Percentiles rank a stretch among this genome's conserved stretches.
Evolutionary conservation across 2,329 filamentous ascomycete species (phyloP).

Genomic region (Amesomyces nigricolor): DNA sequence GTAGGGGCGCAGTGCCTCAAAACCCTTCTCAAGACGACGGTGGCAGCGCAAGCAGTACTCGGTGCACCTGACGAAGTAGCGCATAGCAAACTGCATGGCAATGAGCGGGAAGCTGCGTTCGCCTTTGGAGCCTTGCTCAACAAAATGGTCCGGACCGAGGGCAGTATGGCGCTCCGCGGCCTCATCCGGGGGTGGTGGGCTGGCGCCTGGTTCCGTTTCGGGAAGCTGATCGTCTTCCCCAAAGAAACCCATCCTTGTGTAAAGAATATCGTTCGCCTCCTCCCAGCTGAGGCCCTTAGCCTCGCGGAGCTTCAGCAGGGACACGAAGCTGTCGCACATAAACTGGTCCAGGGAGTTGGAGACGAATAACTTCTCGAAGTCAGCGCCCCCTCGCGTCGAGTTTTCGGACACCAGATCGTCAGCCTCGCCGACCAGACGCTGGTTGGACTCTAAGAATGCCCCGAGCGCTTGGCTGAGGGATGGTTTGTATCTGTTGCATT

Average conservation of each 20-base stretch:
- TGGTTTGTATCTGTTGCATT: constrained; percentile 69
- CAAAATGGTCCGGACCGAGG: constrained; percentile 29
- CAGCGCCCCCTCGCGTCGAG: constrained; percentile 20
- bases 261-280: constrained; percentile 48
- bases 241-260: not conserved
- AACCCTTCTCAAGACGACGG: constrained; percentile 55
- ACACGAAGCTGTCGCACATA: constrained; percentile 59
- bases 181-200: constrained; percentile 6
- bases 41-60: constrained; percentile 87
- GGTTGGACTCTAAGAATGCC: constrained; percentile 30
- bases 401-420: not conserved
- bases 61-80: constrained; percentile 73
- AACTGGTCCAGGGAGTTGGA: constrained; percentile 65
- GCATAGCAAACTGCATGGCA: constrained; percentile 69
- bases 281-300: constrained; percentile 56
- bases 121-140: constrained; percentile 21
- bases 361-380: constrained; percentile 59
- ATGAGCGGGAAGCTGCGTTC: constrained; percentile 48
- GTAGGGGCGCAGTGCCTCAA: constrained; percentile 69
- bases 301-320: constrained; percentile 55
- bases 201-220: not conserved
- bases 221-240: not conserved
- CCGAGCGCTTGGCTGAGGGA: constrained; percentile 38
- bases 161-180: constrained; percentile 24
- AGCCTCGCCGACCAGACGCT: not conserved